phyloP scores from a whole-genome alignment of 2,329 filamentous ascomycete genomes.

The Talaromyces sp. region DNA sequence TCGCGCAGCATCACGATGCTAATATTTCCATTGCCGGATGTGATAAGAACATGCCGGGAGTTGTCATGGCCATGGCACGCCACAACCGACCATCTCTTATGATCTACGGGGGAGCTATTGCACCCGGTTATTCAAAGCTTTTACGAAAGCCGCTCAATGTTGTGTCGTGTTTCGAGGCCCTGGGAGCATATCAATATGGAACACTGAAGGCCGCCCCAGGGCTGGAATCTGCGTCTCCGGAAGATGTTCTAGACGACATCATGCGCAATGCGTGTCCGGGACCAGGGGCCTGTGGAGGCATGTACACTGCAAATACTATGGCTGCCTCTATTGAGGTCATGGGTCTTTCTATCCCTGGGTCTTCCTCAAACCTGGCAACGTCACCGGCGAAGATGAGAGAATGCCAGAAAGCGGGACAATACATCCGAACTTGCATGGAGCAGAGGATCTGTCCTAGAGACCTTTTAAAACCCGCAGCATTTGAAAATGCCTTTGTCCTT shows the following conservation, averaged over 20 bases:
- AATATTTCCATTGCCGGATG: constrained; percentile 96
- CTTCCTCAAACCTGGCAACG: constrained; percentile 73
- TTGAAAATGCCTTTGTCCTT: constrained; percentile 80
- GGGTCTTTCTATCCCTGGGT: constrained; percentile 76
- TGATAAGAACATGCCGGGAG: constrained; percentile 99
- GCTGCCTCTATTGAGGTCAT: constrained; percentile 66
- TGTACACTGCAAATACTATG: constrained; percentile 77
- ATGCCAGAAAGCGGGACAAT: constrained; percentile 65
- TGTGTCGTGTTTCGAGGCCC: constrained; percentile 95
- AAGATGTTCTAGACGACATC: constrained; percentile 55
- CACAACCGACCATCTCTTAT: constrained; percentile 92
- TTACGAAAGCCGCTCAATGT: constrained; percentile 69
- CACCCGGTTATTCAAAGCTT: constrained; percentile 79
- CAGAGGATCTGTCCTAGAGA: constrained; percentile 74
- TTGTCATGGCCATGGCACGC: constrained; percentile 87
- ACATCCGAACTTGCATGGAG: constrained; percentile 68
- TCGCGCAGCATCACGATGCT: constrained; percentile 96
- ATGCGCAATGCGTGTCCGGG: constrained; percentile 87
- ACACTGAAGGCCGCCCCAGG: constrained; percentile 86
- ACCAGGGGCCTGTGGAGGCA: constrained; percentile 77
- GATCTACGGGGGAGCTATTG: constrained; percentile 95
- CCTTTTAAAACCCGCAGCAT: constrained; percentile 73
- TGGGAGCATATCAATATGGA: constrained; percentile 88
- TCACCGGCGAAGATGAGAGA: constrained; percentile 66
- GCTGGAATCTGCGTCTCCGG: constrained; percentile 39